A percentile compares a stretch with the other conserved stretches of the same genome.
Conservation (phyloP, 495 filamentous ascomycete species). For the Penicillium riverlandense region DNA sequence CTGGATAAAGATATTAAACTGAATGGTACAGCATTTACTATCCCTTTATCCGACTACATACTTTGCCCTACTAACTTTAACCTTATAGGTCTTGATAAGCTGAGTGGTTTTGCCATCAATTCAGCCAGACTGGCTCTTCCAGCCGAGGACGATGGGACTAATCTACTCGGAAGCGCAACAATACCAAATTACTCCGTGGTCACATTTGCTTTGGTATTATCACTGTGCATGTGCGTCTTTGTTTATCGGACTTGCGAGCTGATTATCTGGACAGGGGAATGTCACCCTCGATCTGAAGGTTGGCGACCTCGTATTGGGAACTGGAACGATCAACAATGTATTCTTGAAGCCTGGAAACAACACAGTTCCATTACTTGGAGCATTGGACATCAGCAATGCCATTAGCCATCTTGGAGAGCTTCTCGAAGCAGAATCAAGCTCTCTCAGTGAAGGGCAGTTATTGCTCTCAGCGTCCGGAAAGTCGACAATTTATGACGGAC, state of each 20-base stretch:
- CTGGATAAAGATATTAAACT: slow-evolving; percentile 35
- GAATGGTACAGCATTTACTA: neutral
- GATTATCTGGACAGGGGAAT: slow-evolving; percentile 21
- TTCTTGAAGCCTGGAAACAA: slow-evolving; percentile 39
- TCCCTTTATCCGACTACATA: neutral
- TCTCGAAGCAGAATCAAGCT: slow-evolving; percentile 19
- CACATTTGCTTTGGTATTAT: slow-evolving; percentile 32
- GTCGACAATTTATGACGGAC: slow-evolving; percentile 32
- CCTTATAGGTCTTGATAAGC: slow-evolving; percentile 27
- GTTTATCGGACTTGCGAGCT: neutral
- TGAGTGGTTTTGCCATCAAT: slow-evolving; percentile 36
- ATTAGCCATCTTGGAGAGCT: slow-evolving; percentile 28
- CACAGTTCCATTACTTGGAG: slow-evolving; percentile 29
- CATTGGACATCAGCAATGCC: slow-evolving; percentile 12
- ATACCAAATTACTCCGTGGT: slow-evolving; percentile 41
- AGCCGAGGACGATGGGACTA: slow-evolving; percentile 27
- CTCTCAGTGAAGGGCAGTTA: slow-evolving; percentile 29
- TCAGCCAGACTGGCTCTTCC: slow-evolving; percentile 31
- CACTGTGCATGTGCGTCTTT: neutral
- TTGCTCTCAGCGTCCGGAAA: slow-evolving; percentile 34
- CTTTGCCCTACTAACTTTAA: neutral
- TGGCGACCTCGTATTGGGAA: slow-evolving; percentile 29
- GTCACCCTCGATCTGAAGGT: slow-evolving; percentile 35
- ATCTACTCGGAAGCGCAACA: slow-evolving; percentile 20
- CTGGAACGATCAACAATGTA: slow-evolving; percentile 33